Evolutionary conservation across 2,329 filamentous ascomycete species (phyloP), one percentile per base, ranked within the genome.

Genomic region (Aspergillus felis): DNA sequence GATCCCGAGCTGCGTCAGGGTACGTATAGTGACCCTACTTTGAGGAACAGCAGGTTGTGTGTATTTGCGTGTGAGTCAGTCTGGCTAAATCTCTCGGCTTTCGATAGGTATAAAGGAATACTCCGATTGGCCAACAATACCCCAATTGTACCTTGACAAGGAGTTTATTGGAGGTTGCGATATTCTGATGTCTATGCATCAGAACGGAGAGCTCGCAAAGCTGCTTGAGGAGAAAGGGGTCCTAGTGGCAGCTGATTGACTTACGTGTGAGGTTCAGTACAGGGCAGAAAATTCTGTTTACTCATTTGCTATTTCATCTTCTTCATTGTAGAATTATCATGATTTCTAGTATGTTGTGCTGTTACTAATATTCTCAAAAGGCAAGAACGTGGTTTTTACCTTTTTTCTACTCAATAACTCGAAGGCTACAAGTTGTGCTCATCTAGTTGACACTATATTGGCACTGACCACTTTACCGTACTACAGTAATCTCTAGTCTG

Each of bases 121-220:
- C 81, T 96, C 92, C 1, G 94, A 97, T 73, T 99, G 94, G 94
- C 94, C 94, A 14, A 99, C 94, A 22, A 97, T 99, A 73, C 94
- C 94, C 6, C 94, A 99, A 76, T 83, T 99, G 20, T 99, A 97
- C 77, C 82, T 99, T 53, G 86, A 95, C 62, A 93, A 93, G 79
- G 93, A 99, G 74, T 99, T 99, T 73, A 82, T 99, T 50, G 94
- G 94, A 55, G 94, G 94, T n/a, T 97, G 92, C 74, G 94, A 99
- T 76, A 99, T 99, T 63, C 76, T 99, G 67, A 88, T 97, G 74
- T 89, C 88, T 2, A 97, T 99, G 94, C 93, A 97, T 79, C 90
- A 97, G 78, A 95, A 91, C 71, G 94, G 94, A 28, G 92, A 95
- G 66, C 79, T 99, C 68, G 91, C 92, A 8, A 95, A 95, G 82